A percentile compares a stretch with the other conserved stretches of the same genome.
These are phyloP conservation scores for Leccinum aurantiacum DNA, from an alignment of 768 basidiomycete species.

Conservation along the genomic window DNA sequence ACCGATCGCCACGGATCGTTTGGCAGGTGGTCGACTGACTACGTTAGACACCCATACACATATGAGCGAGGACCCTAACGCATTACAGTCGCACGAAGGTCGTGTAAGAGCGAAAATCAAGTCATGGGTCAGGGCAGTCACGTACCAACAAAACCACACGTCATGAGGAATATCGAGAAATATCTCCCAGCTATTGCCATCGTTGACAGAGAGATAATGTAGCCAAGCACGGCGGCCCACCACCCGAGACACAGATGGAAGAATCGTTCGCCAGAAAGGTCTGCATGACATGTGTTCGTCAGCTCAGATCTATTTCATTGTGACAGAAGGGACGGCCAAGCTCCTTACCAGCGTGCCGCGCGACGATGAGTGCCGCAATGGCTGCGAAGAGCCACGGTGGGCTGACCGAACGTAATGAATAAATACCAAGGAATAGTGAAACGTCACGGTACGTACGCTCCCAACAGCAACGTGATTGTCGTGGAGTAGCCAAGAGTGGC, in stretches of 20 bases:
- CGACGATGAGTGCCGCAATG: slow-evolving; percentile 49
- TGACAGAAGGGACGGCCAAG: background rate
- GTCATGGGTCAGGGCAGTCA: background rate
- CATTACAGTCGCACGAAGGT: background rate
- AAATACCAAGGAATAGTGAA: background rate
- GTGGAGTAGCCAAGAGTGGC: slow-evolving; percentile 64
- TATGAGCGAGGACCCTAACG: background rate
- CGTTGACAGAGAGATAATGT: background rate
- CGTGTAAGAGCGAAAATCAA: background rate
- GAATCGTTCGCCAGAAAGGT: background rate
- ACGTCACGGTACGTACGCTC: slow-evolving; percentile 44
- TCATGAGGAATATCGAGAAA: background rate
- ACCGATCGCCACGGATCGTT: slow-evolving; percentile 1
- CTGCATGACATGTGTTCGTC: background rate
- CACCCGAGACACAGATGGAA: background rate
- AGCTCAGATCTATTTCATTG: background rate
- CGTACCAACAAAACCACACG: background rate
- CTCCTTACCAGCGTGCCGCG: slow-evolving; percentile 51
- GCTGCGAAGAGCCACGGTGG: slow-evolving; percentile 63
- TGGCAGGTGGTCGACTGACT: background rate
- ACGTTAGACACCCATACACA: slow-evolving; percentile 1
- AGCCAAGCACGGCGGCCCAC: background rate
- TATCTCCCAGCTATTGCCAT: background rate
- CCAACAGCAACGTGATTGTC: slow-evolving; percentile 57
- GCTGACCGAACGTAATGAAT: slow-evolving; percentile 29